Conservation (phyloP, 345 rosid genomes). For the Populus simonii region DNA sequence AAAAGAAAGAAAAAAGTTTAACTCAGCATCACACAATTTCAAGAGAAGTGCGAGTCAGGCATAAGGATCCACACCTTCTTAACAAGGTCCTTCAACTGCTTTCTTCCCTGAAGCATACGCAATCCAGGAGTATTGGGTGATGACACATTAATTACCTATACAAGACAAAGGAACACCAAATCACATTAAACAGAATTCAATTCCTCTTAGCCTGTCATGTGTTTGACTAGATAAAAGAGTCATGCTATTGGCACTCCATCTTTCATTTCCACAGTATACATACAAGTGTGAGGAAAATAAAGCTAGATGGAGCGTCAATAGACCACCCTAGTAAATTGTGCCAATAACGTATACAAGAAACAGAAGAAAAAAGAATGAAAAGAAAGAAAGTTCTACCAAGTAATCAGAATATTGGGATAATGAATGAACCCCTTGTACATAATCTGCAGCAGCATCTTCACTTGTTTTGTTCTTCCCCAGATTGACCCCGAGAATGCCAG, state of each 20-base stretch:
- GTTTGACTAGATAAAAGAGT: neutral
- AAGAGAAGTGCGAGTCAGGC: neutral
- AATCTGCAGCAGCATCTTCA: conserved; percentile 92
- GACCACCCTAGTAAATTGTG: neutral
- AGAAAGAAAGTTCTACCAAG: conserved; percentile 51
- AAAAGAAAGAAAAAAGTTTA: neutral
- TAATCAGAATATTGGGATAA: conserved; percentile 96
- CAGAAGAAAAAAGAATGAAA: neutral
- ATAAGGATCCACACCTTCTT: conserved; percentile 56
- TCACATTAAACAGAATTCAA: neutral
- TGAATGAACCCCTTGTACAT: conserved; percentile 97
- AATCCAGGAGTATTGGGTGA: conserved; percentile 95
- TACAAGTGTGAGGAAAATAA: neutral
- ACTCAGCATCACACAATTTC: conserved; percentile 5
- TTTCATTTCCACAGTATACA: neutral
- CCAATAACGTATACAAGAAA: neutral
- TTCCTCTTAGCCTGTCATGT: neutral
- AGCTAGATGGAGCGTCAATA: neutral
- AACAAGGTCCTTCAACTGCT: conserved; percentile 88
- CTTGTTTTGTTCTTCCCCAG: conserved; percentile 97
- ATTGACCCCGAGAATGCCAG: conserved; percentile 96
- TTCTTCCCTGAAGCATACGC: conserved; percentile 96
- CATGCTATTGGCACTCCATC: neutral
- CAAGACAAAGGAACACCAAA: conserved; percentile 3
- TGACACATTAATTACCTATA: conserved; percentile 91